phyloP scores from a whole-genome alignment of 768 basidiomycete genomes.

The Auriscalpium microsporum region DNA sequence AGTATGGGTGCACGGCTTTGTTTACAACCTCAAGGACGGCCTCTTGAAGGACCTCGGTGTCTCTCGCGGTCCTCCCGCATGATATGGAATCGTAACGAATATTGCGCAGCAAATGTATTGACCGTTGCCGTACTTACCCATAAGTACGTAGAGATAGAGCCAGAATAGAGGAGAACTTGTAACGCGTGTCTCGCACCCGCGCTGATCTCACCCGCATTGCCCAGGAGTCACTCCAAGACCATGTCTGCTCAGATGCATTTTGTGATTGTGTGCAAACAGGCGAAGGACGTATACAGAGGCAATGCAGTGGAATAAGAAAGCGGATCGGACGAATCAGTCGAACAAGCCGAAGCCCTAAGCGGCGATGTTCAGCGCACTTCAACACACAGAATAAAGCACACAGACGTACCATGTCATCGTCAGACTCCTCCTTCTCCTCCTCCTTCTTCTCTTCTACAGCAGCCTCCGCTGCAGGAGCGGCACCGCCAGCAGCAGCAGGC shows the following conservation, averaged over 20 bases:
- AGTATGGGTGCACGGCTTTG: slow-evolving; percentile 51
- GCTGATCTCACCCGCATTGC: too few species aligned
- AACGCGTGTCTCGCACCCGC: too few species aligned
- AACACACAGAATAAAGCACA: not conserved
- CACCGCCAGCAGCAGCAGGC: slow-evolving; percentile 48
- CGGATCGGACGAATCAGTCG: slow-evolving; percentile 49
- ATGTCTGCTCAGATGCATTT: too few species aligned
- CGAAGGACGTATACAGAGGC: too few species aligned
- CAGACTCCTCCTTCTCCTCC: slow-evolving; percentile 84
- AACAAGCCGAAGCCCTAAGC: slow-evolving; percentile 93
- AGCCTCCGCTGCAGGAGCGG: slow-evolving; percentile 54
- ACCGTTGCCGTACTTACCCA: too few species aligned
- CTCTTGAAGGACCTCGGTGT: slow-evolving; percentile 19
- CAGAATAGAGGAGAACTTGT: too few species aligned
- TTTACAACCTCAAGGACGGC: slow-evolving; percentile 26
- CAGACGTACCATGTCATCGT: slow-evolving; percentile 74
- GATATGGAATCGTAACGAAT: not conserved
- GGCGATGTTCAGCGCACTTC: not conserved
- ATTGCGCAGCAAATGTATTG: too few species aligned
- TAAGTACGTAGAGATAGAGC: too few species aligned
- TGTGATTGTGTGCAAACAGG: too few species aligned
- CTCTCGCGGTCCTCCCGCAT: not conserved
- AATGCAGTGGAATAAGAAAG: not conserved
- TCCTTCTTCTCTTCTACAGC: slow-evolving; percentile 74
- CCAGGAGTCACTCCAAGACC: too few species aligned